Conservation (phyloP, 2,329 filamentous ascomycete genomes). For the Mycosphaerella sp. region DNA sequence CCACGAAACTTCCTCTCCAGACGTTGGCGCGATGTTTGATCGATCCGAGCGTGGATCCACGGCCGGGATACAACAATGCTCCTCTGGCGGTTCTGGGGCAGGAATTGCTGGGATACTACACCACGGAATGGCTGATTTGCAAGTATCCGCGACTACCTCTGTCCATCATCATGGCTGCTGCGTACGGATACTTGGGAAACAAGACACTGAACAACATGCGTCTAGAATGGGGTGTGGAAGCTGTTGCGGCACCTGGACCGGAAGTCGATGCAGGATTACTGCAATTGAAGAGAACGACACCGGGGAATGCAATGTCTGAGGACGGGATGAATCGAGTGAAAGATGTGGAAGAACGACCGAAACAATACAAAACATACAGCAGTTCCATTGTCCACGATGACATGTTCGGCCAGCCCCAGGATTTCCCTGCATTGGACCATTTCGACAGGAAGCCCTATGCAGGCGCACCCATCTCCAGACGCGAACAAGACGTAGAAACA, state of each 20-base stretch:
- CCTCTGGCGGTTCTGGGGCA: slow-evolving; percentile 74
- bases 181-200: slow-evolving; percentile 75
- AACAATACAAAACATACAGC: slow-evolving; percentile 33
- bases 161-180: slow-evolving; percentile 75
- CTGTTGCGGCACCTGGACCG: slow-evolving; percentile 74
- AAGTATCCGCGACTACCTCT: slow-evolving; percentile 88
- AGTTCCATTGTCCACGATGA: slow-evolving; percentile 76
- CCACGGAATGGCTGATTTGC: slow-evolving; percentile 78
- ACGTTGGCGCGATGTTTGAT: slow-evolving; percentile 81
- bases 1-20: slow-evolving; percentile 73
- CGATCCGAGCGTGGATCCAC: slow-evolving; percentile 73
- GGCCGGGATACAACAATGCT: slow-evolving; percentile 79
- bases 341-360: slow-evolving; percentile 25
- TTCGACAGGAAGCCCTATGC: slow-evolving; percentile 23
- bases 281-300: slow-evolving; percentile 59
- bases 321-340: slow-evolving; percentile 27
- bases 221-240: slow-evolving; percentile 85
- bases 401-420: slow-evolving; percentile 66
- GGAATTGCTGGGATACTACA: slow-evolving; percentile 81
- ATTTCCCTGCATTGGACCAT: slow-evolving; percentile 18
- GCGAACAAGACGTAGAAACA: neutral
- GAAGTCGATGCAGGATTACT: slow-evolving; percentile 90
- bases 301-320: slow-evolving; percentile 37
- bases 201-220: slow-evolving; percentile 67
- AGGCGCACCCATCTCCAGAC: slow-evolving; percentile 16